Evolutionary conservation across 2,329 filamentous ascomycete species (phyloP).

Genomic region (Xylogone sp.): DNA sequence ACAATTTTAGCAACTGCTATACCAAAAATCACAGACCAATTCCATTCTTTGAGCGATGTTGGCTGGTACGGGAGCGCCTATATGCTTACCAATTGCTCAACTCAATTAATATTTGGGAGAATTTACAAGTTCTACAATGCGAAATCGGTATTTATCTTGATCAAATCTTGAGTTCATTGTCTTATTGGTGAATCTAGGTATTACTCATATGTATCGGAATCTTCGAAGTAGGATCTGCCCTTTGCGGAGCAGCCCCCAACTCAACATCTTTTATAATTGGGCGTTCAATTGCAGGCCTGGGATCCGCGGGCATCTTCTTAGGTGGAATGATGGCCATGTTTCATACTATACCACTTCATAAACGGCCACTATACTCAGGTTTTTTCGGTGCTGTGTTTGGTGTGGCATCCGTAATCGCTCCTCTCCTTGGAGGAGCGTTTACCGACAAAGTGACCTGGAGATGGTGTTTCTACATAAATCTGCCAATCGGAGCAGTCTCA

Average conservation of each 20-base stretch:
- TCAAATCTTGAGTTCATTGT: conserved; percentile 15
- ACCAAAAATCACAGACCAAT: conserved; percentile 32
- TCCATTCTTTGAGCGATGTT: conserved; percentile 30
- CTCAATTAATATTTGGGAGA: conserved; percentile 8
- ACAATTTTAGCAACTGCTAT: conserved; percentile 29
- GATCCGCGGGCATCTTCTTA: conserved; percentile 26
- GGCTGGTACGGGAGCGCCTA: conserved; percentile 31
- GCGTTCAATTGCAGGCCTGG: conserved; percentile 19
- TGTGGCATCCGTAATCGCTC: conserved; percentile 19
- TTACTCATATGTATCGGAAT: conserved; percentile 3
- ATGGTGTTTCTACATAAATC: conserved; percentile 35
- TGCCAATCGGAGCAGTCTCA: conserved; percentile 33
- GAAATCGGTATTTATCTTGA: conserved; percentile 10
- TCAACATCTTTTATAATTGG: conserved; percentile 23
- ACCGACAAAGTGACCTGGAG: conserved; percentile 31
- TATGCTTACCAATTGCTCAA: conserved; percentile 27
- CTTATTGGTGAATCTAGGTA: background rate
- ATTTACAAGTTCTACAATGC: conserved; percentile 16
- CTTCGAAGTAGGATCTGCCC: conserved; percentile 22
- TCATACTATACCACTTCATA: conserved; percentile 9
- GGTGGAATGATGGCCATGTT: conserved; percentile 8
- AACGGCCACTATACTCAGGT: conserved; percentile 17
- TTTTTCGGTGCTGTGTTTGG: conserved; percentile 19
- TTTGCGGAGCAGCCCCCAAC: conserved; percentile 21
- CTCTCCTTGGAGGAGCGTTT: conserved; percentile 29